Evolutionary conservation across 2,329 filamentous ascomycete species (phyloP).

Genomic region (Cercospora zeae-maydis): DNA sequence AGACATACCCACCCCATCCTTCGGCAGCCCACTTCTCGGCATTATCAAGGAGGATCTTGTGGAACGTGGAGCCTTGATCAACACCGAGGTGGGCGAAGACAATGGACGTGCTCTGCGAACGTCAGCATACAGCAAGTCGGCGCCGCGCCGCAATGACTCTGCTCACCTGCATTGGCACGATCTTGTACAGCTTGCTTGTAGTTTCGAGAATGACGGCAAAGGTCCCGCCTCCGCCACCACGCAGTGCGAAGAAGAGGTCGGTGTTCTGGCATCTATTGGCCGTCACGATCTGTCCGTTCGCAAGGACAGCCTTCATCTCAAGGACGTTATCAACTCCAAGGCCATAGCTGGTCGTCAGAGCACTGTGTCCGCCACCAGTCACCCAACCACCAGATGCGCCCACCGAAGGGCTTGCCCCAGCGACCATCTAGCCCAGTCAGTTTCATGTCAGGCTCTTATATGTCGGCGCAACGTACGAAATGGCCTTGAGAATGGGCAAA

Average conservation of each 20-base stretch:
- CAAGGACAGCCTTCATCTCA: slow-evolving; percentile 48
- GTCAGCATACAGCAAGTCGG: background rate
- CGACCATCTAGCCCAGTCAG: too few relatives aligned
- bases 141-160: background rate
- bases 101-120: background rate
- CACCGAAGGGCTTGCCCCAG: slow-evolving; percentile 2
- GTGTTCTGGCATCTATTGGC: slow-evolving; percentile 44
- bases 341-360: slow-evolving; percentile 18
- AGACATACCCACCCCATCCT: background rate
- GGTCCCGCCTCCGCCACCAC: slow-evolving; percentile 9
- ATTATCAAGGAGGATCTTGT: background rate
- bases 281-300: slow-evolving; percentile 48
- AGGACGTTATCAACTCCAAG: slow-evolving; percentile 25
- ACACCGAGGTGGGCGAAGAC: background rate
- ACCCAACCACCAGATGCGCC: slow-evolving; percentile 25
- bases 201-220: slow-evolving; percentile 25
- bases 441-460: too few relatives aligned
- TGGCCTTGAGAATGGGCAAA: too few relatives aligned
- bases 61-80: background rate
- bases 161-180: background rate
- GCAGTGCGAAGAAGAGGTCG: slow-evolving; percentile 13
- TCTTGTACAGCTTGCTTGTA: background rate
- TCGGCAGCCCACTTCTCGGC: background rate
- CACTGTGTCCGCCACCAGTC: slow-evolving; percentile 23
- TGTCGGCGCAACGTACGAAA: too few relatives aligned